These are phyloP conservation scores for Pachysandra terminalis DNA, from an alignment of 164 flowering plant species.

Conservation along the genomic window DNA sequence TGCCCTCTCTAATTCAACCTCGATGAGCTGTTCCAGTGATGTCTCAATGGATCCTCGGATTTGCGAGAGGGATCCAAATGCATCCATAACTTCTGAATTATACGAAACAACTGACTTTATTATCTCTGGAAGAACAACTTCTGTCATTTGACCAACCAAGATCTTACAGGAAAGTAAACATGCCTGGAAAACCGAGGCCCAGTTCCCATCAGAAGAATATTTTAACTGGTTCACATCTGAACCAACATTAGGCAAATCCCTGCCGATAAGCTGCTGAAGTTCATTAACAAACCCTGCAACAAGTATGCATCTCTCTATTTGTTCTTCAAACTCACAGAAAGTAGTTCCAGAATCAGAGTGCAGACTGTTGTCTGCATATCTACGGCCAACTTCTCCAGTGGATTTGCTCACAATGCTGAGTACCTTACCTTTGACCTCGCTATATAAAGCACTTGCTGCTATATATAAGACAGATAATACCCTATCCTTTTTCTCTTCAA, in stretches of 20 bases:
- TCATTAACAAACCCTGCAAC: slow-evolving; percentile 61
- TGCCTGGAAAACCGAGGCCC: slow-evolving; percentile 62
- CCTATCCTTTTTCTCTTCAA: slow-evolving; percentile 62
- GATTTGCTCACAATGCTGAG: slow-evolving; percentile 34
- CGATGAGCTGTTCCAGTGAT: slow-evolving; percentile 80
- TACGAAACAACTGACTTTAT: slow-evolving; percentile 57
- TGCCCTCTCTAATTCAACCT: slow-evolving; percentile 68
- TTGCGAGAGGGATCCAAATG: slow-evolving; percentile 82
- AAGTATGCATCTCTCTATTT: slow-evolving; percentile 75
- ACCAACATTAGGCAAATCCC: slow-evolving; percentile 21
- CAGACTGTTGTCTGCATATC: slow-evolving; percentile 23
- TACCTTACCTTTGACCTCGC: slow-evolving; percentile 52
- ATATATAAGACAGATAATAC: slow-evolving; percentile 40
- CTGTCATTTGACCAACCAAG: slow-evolving; percentile 61
- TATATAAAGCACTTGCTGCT: slow-evolving; percentile 53
- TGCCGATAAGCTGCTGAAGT: slow-evolving; percentile 32
- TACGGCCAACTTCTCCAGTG: slow-evolving; percentile 17
- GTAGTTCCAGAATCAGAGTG: slow-evolving; percentile 42
- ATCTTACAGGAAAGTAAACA: slow-evolving; percentile 51
- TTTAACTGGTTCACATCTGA: slow-evolving; percentile 19
- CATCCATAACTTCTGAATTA: slow-evolving; percentile 82
- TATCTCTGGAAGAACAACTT: slow-evolving; percentile 65
- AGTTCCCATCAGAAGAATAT: slow-evolving; percentile 32
- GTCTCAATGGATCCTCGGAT: slow-evolving; percentile 77
- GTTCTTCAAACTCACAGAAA: slow-evolving; percentile 66